Evolutionary conservation across 257 asterid genomes (phyloP).

Genomic region (Salvia rosmarinus): DNA sequence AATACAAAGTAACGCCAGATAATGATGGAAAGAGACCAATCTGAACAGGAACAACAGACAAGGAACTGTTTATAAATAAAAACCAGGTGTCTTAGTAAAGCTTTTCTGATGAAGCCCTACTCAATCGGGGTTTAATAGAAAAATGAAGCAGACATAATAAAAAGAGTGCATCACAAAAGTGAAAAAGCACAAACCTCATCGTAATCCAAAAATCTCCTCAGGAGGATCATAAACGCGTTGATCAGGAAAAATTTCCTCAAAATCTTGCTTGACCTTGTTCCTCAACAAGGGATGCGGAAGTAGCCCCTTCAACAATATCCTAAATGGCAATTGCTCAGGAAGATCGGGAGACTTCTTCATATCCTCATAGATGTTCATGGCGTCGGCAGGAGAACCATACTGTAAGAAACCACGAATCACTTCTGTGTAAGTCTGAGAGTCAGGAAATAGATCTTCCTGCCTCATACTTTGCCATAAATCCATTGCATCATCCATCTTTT

Average conservation of each 20-base stretch:
- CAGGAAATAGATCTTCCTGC: conserved; percentile 77
- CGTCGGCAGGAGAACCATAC: conserved; percentile 93
- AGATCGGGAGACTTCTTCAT: conserved; percentile 93
- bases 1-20: neutral
- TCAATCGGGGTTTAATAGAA: neutral
- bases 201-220: conserved; percentile 85
- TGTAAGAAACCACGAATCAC: conserved; percentile 94
- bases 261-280: conserved; percentile 92
- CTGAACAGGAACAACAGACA: neutral
- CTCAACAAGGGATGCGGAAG: conserved; percentile 92
- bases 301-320: conserved; percentile 89
- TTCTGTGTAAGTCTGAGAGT: conserved; percentile 86
- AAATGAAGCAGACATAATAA: neutral
- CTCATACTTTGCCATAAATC: conserved; percentile 84
- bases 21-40: neutral
- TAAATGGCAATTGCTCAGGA: conserved; percentile 87
- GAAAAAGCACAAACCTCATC: conserved; percentile 54
- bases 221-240: conserved; percentile 92
- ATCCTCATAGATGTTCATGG: conserved; percentile 94
- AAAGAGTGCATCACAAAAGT: too few relatives aligned
- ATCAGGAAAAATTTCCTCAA: conserved; percentile 91
- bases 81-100: neutral
- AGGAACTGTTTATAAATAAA: neutral
- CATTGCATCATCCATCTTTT: conserved; percentile 87
- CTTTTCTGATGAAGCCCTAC: neutral